Evolutionary conservation across 2,329 filamentous ascomycete species (phyloP).

Genomic region (Aspergillus fumigatus): DNA sequence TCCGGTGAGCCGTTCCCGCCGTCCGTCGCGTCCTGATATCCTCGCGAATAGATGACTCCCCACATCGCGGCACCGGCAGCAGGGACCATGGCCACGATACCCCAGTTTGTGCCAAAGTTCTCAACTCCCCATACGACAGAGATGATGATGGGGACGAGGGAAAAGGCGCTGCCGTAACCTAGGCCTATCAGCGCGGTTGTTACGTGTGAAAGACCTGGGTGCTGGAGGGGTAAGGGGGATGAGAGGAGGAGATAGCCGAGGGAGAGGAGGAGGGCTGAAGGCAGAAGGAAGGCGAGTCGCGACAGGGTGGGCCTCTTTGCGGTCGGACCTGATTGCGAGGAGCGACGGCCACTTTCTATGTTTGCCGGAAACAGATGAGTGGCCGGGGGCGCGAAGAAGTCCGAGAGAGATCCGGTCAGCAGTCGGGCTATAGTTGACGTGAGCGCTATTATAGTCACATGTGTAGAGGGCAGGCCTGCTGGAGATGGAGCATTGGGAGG

Average conservation of each 20-base stretch:
- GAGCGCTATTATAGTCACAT: slow-evolving; percentile 87
- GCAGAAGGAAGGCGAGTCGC: slow-evolving; percentile 72
- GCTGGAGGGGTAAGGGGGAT: slow-evolving; percentile 71
- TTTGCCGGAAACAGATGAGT: slow-evolving; percentile 55
- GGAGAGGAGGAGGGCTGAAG: slow-evolving; percentile 69
- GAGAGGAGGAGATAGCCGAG: slow-evolving; percentile 74
- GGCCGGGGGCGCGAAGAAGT: slow-evolving; percentile 70
- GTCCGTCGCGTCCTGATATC: slow-evolving; percentile 39
- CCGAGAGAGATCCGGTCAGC: slow-evolving; percentile 82
- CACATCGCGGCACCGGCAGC: slow-evolving; percentile 84
- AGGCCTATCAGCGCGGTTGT: slow-evolving; percentile 81
- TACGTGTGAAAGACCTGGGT: slow-evolving; percentile 77
- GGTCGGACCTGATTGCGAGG: slow-evolving; percentile 21
- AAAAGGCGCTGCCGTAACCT: slow-evolving; percentile 90
- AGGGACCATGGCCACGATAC: slow-evolving; percentile 87
- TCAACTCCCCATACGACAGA: slow-evolving; percentile 98
- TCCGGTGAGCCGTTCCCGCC: slow-evolving; percentile 36
- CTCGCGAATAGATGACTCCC: slow-evolving; percentile 75
- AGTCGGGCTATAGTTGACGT: slow-evolving; percentile 88
- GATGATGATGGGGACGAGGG: slow-evolving; percentile 83
- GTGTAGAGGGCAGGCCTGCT: slow-evolving; percentile 68
- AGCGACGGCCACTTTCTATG: slow-evolving; percentile 38
- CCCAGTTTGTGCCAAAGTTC: slow-evolving; percentile 98
- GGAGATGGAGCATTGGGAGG: slow-evolving; percentile 40
- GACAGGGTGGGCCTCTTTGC: slow-evolving; percentile 57